These are phyloP conservation scores for Closterium sp. DNA, from an alignment of 139 green algal species.

Conservation along the genomic window DNA sequence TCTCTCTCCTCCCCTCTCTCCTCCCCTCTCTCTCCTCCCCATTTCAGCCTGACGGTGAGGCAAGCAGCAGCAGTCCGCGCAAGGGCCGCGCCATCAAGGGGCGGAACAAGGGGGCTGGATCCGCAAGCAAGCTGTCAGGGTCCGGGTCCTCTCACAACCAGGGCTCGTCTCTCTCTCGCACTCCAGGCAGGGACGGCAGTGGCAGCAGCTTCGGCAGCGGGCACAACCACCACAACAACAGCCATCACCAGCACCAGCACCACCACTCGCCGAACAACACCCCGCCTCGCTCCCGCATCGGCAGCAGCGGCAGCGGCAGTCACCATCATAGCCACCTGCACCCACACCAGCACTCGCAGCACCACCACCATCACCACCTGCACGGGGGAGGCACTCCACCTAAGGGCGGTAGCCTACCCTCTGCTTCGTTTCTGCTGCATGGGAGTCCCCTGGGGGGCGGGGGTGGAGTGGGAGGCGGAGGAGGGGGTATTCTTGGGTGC, in stretches of 20 bases:
- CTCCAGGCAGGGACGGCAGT: not conserved
- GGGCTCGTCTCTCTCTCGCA: not conserved
- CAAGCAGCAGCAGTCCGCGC: not conserved
- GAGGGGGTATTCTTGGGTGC: not conserved
- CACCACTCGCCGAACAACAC: not conserved
- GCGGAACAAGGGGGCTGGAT: not conserved
- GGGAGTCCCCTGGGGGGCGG: not conserved
- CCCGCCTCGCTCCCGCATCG: not conserved
- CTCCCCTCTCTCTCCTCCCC: not conserved
- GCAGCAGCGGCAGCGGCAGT: not conserved
- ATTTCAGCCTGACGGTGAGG: not conserved
- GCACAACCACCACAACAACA: not conserved
- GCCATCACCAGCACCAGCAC: conserved; percentile 1
- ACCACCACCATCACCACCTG: conserved; percentile 8
- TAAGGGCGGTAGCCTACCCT: not conserved
- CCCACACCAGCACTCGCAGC: not conserved
- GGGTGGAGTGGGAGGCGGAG: not conserved
- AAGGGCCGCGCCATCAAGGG: not conserved
- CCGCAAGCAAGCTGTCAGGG: not conserved
- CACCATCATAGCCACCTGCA: not conserved
- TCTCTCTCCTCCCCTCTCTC: not conserved
- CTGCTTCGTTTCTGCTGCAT: not conserved
- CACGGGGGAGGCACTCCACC: conserved; percentile 6
- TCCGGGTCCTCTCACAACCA: not conserved
- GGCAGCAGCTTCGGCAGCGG: not conserved